Conservation (phyloP, 257 asterid genomes). For the Lycium barbarum region DNA sequence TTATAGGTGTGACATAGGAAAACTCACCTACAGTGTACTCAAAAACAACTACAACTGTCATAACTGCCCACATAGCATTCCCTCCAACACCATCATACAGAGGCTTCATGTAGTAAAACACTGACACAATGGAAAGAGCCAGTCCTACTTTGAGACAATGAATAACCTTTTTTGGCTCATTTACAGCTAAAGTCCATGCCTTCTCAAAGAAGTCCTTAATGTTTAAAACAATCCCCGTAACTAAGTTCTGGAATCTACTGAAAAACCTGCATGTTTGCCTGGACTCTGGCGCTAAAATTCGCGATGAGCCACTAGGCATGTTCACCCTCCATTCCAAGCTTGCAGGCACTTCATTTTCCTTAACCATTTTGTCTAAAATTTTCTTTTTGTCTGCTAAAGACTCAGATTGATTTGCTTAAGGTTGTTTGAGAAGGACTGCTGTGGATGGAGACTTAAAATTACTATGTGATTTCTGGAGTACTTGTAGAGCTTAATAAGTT, state of each 20-base stretch:
- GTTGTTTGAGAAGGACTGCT: slow-evolving; percentile 24
- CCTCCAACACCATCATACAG: slow-evolving; percentile 82
- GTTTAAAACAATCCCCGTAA: slow-evolving; percentile 33
- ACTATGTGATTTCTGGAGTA: slow-evolving; percentile 32
- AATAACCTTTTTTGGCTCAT: slow-evolving; percentile 70
- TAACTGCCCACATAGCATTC: slow-evolving; percentile 89
- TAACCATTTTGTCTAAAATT: slow-evolving; percentile 17
- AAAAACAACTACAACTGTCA: slow-evolving; percentile 85
- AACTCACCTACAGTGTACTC: slow-evolving; percentile 82
- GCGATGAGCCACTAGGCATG: slow-evolving; percentile 56
- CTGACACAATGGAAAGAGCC: slow-evolving; percentile 75
- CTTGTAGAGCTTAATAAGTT: slow-evolving; percentile 34
- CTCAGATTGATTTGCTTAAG: neutral
- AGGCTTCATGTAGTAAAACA: slow-evolving; percentile 84
- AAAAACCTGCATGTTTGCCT: slow-evolving; percentile 28
- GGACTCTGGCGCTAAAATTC: slow-evolving; percentile 44
- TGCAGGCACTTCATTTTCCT: slow-evolving; percentile 37
- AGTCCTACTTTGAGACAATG: slow-evolving; percentile 79
- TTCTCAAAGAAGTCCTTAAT: slow-evolving; percentile 50
- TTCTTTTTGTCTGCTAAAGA: neutral
- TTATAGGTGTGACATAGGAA: neutral
- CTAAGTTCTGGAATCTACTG: slow-evolving; percentile 31
- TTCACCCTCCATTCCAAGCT: slow-evolving; percentile 71
- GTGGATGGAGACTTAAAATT: neutral
- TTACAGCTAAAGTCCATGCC: slow-evolving; percentile 66